Evolutionary conservation across 345 rosid species (phyloP).

Genomic region (Gossypium herbaceum): DNA sequence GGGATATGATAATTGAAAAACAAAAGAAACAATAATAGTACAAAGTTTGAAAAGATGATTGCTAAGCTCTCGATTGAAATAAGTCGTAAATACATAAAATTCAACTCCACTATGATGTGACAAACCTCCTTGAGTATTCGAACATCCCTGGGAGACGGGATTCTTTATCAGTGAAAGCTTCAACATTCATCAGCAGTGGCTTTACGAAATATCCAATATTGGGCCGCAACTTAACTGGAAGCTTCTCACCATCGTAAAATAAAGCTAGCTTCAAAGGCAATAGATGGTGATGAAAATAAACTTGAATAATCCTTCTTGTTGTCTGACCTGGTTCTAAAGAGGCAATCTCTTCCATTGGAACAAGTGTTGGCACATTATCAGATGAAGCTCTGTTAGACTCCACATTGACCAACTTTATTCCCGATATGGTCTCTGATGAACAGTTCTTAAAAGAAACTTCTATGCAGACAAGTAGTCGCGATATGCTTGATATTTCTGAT

Average conservation of each 20-base stretch:
- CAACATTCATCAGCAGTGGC: constrained; percentile 62
- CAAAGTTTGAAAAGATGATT: not conserved
- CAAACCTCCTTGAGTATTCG: constrained; percentile 75
- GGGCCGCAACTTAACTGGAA: constrained; percentile 79
- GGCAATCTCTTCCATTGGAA: constrained; percentile 4
- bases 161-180: constrained; percentile 52
- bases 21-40: not conserved
- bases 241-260: constrained; percentile 45
- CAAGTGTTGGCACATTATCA: not conserved
- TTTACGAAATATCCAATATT: constrained; percentile 93
- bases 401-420: constrained; percentile 57
- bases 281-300: constrained; percentile 84
- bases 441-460: constrained; percentile 69
- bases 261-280: constrained; percentile 73
- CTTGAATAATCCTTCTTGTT: constrained; percentile 50
- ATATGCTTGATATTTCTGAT: constrained; percentile 58
- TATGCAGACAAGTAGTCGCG: constrained; percentile 59
- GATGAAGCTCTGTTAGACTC: constrained; percentile 36
- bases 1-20: not conserved
- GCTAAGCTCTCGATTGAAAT: not conserved
- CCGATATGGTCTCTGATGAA: constrained; percentile 51
- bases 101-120: constrained; percentile 10
- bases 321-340: not conserved
- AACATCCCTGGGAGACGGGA: constrained; percentile 88
- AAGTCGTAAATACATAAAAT: not conserved